phyloP scores from a whole-genome alignment of 352 stramenopile genomes.

The Pythium pyrilobum region DNA sequence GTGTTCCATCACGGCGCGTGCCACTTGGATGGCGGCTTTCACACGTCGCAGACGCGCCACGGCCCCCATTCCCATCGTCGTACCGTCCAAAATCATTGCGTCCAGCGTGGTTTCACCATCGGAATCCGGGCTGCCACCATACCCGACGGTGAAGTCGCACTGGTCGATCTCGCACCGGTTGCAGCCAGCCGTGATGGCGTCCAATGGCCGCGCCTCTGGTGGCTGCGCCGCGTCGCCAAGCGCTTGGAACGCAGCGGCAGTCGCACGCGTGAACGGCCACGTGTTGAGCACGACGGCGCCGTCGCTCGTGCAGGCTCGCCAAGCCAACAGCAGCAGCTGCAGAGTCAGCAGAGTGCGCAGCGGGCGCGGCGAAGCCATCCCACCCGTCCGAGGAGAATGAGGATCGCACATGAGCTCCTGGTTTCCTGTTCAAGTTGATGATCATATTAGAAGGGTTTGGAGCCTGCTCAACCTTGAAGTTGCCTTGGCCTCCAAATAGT shows the following conservation, averaged over 20 bases:
- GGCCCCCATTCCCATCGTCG: slow-evolving; percentile 78
- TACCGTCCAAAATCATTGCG: slow-evolving; percentile 89
- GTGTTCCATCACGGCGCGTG: slow-evolving; percentile 84
- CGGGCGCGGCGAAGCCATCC: not conserved
- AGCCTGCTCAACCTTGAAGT: too few relatives aligned
- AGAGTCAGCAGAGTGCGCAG: not conserved
- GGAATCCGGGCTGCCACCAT: slow-evolving; percentile 81
- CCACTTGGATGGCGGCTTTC: slow-evolving; percentile 80
- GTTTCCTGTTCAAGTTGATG: too few relatives aligned
- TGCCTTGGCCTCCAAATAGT: too few relatives aligned
- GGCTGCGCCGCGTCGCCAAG: slow-evolving; percentile 17
- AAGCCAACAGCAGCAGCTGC: not conserved
- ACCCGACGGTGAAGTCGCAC: slow-evolving; percentile 88
- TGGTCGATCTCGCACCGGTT: slow-evolving; percentile 80
- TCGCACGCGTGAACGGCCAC: slow-evolving; percentile 77
- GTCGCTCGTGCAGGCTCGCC: not conserved
- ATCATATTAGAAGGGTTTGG: too few relatives aligned
- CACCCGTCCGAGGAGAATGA: too few relatives aligned
- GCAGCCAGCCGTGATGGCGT: slow-evolving; percentile 67
- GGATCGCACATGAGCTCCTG: too few relatives aligned
- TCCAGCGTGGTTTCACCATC: slow-evolving; percentile 88
- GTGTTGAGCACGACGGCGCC: slow-evolving; percentile 76
- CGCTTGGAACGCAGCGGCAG: slow-evolving; percentile 50
- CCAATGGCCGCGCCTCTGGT: slow-evolving; percentile 24
- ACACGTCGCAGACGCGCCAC: slow-evolving; percentile 77